Base-by-base conservation (phyloP, 108 stramenopile genomes). In the Licmophora abbreviata region DNA sequence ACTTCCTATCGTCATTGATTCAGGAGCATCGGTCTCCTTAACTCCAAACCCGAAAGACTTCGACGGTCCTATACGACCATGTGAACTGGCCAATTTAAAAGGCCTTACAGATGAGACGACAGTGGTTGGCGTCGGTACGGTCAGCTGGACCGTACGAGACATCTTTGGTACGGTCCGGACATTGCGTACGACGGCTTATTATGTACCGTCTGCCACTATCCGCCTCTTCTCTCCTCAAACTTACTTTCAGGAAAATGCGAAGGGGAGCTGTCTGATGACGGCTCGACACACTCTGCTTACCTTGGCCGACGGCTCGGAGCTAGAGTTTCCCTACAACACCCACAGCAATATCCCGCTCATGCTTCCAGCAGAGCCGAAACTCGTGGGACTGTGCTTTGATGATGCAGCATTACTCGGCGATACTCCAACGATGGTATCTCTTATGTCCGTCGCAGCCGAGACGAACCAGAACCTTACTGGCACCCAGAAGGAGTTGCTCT, bases 401-500 rank as follows among this genome's bases (percentile, higher is more conserved):
- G 12, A 12, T 11, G 10, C 12, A 12, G 12, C 34, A 35, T 35
- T 9, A 12, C 34, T 35, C 34, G 9, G 10, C 34, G 9, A 11
- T 35, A 9, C 12, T 35, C 34, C 9, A 12, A 11, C 10, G 12
- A 9, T 35, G 34, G 12, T 12, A 11, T 9, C 24, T 27, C 29
- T 48, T 22, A 48, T 48, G 47, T 26, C 24, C 26, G 47, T 48
- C 12, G 26, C 47, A 22, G 47, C 25, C 7, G 24, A 54, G 18
- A 36, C 62, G 10, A 83, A 83, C 48, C 41, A 17, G 34, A 35
- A 35, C 34, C 12, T 35, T 9, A 35, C 9, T 11, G 10, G 10
- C 9, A 12, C 34, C 9, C 63, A 81, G 33, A 73, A 71, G 27
- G 77, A 73, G 22, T 42, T 78, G 9, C 61, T 70, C 7, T 38